Percentiles rank a stretch among this genome's conserved stretches.
Evolutionary conservation across 768 basidiomycete species (phyloP).

Genomic region (Boletus rubroflammeus): DNA sequence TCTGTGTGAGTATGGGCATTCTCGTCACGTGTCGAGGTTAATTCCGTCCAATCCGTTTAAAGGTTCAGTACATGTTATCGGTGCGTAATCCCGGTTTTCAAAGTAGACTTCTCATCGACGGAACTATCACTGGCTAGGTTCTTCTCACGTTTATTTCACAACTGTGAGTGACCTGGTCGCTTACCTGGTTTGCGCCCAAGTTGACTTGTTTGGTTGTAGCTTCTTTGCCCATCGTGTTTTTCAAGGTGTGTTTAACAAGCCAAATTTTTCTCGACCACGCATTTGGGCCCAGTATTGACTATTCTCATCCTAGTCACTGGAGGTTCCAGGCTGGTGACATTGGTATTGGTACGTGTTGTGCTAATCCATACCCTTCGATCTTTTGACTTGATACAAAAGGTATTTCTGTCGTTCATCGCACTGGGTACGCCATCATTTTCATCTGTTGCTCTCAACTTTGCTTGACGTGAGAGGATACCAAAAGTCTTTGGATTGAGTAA

Average conservation of each 20-base stretch:
- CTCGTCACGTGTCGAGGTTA: not conserved
- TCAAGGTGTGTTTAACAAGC: slow-evolving; percentile 15
- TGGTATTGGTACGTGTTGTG: slow-evolving; percentile 16
- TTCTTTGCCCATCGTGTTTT: slow-evolving; percentile 26
- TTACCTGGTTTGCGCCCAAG: not conserved
- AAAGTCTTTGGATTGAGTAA: slow-evolving; percentile 29
- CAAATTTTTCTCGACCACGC: not conserved
- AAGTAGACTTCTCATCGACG: not conserved
- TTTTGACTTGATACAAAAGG: slow-evolving; percentile 10
- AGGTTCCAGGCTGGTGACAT: slow-evolving; percentile 11
- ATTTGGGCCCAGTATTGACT: not conserved
- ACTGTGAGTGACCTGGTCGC: slow-evolving; percentile 15
- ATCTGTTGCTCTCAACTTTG: not conserved
- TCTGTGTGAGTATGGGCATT: slow-evolving; percentile 26
- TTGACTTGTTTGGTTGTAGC: slow-evolving; percentile 9
- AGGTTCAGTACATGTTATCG: slow-evolving; percentile 27
- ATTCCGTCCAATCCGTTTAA: not conserved
- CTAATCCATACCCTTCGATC: not conserved
- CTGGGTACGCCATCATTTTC: slow-evolving; percentile 18
- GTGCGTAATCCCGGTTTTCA: slow-evolving; percentile 6
- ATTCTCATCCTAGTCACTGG: slow-evolving; percentile 15
- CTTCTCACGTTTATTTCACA: slow-evolving; percentile 26
- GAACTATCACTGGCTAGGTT: slow-evolving; percentile 12
- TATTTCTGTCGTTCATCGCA: slow-evolving; percentile 15
- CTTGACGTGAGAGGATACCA: slow-evolving; percentile 11